Conservation (phyloP, 768 basidiomycete genomes). For the Tylopilus sp. region DNA sequence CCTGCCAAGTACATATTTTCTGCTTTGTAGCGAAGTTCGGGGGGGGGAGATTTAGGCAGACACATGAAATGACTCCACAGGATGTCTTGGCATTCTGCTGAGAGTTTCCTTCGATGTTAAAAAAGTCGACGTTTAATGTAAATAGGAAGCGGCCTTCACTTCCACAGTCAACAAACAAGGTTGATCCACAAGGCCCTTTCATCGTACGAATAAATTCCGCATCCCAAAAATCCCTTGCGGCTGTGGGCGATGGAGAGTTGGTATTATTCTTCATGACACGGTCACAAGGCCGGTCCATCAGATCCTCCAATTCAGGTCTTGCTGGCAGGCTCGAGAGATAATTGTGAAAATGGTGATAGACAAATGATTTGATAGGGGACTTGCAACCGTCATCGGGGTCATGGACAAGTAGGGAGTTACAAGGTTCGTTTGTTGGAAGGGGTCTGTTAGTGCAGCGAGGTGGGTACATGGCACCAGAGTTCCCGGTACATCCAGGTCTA, state of each 20-base stretch:
- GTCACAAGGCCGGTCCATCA: constrained; percentile 10
- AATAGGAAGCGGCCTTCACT: constrained; percentile 15
- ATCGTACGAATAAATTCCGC: neutral
- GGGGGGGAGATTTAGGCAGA: constrained; percentile 35
- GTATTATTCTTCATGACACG: neutral
- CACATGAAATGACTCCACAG: constrained; percentile 31
- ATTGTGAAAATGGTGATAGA: constrained; percentile 4
- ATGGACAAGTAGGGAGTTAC: neutral
- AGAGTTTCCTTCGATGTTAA: constrained; percentile 31
- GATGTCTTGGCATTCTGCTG: constrained; percentile 27
- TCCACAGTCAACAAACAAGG: constrained; percentile 16
- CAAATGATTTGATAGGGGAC: neutral
- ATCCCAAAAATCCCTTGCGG: constrained; percentile 1
- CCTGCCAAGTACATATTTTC: neutral
- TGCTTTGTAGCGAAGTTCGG: no score
- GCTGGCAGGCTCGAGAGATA: neutral
- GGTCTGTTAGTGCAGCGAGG: neutral
- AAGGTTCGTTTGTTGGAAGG: neutral
- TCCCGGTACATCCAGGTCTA: neutral
- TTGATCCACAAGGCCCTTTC: constrained; percentile 8
- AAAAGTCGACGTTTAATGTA: constrained; percentile 32
- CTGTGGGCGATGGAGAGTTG: neutral
- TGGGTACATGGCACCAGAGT: neutral
- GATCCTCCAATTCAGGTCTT: neutral
- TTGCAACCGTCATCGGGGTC: neutral